A percentile compares a stretch with the other conserved stretches of the same genome.
Conservation (phyloP, 1,284 basidiomycete species). For the Spongispora temasekensis region DNA sequence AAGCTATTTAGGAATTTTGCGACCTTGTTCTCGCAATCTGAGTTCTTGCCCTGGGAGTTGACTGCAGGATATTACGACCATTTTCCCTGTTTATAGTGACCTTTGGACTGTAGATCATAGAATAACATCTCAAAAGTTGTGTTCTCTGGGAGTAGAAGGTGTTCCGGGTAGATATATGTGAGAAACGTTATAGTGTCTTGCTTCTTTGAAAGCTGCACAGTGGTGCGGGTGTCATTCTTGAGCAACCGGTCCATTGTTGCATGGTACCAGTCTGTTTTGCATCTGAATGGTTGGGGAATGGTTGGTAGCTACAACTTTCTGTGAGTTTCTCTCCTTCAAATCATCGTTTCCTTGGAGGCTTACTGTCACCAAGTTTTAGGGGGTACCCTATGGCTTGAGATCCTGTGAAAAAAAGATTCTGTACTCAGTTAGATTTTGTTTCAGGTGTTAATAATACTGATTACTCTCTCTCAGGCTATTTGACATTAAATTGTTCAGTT, state of each 20-base stretch:
- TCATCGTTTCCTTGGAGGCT: not conserved
- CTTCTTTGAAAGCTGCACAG: not conserved
- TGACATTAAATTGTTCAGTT: too few relatives aligned
- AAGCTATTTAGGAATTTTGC: not conserved
- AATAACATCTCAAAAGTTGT: not conserved
- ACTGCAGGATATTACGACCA: not conserved
- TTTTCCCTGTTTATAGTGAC: not conserved
- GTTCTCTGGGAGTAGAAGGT: not conserved
- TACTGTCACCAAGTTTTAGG: not conserved
- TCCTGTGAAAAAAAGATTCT: not conserved
- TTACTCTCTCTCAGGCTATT: not conserved
- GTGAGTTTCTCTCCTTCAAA: not conserved
- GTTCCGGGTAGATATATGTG: not conserved
- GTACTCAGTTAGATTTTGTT: not conserved
- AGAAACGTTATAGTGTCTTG: not conserved
- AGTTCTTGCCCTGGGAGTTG: not conserved
- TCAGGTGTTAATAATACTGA: not conserved
- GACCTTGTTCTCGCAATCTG: not conserved
- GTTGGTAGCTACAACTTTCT: not conserved
- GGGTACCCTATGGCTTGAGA: not conserved
- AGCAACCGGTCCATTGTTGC: not conserved
- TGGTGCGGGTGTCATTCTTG: not conserved
- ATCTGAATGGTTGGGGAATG: not conserved
- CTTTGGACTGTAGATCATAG: not conserved
- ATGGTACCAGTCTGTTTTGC: slow-evolving; percentile 1